Percentiles rank a stretch among this genome's conserved stretches.
Evolutionary conservation across 495 filamentous ascomycete species (phyloP).

Genomic region (Niebla homalea): DNA sequence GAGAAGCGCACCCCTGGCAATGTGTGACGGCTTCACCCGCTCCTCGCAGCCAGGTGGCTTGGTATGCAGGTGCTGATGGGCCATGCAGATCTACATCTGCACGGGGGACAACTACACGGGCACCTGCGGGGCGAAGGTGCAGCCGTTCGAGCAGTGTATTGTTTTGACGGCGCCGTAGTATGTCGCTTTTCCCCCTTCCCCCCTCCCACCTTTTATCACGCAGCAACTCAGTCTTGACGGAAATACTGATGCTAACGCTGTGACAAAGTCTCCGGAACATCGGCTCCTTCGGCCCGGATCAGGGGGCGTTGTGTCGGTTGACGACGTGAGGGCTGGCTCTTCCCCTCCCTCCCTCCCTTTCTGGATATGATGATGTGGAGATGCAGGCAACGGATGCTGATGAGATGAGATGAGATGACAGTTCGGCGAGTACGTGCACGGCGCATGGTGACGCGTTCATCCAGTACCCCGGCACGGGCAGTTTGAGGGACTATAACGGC

Average conservation of each 20-base stretch:
- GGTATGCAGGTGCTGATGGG: not conserved
- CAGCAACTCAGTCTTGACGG: not conserved
- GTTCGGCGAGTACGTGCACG: not conserved
- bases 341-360: not conserved
- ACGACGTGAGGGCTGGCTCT: not conserved
- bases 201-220: not conserved
- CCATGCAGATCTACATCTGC: not conserved
- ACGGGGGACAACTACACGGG: not conserved
- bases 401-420: not conserved
- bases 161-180: not conserved
- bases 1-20: not conserved
- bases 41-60: too few relatives aligned
- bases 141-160: not conserved
- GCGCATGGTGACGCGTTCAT: not conserved
- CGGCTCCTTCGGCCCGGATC: conserved; percentile 1
- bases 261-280: not conserved
- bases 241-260: not conserved
- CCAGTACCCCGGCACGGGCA: not conserved
- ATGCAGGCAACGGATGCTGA: too few relatives aligned
- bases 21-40: not conserved
- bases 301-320: not conserved
- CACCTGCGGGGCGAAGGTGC: not conserved
- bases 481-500: not conserved
- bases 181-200: not conserved
- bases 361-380: too few relatives aligned